Evolutionary conservation across 805 yeast species (phyloP).

Genomic region (Sungouiella blattae): DNA sequence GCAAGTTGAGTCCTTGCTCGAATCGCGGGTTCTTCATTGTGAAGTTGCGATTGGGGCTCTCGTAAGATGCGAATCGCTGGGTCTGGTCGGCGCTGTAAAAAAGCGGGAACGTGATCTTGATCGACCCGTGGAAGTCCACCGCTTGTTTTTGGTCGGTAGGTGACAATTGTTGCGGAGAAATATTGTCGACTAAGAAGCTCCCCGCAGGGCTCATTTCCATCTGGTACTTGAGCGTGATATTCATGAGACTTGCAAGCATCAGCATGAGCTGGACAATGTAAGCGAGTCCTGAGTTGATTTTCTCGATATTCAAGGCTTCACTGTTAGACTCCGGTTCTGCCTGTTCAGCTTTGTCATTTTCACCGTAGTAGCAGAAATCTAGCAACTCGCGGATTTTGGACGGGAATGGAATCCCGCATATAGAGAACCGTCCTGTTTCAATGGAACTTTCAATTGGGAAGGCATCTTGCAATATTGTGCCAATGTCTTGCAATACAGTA

Average conservation of each 20-base stretch:
- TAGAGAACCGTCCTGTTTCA: slow-evolving; percentile 22
- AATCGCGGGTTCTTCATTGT: slow-evolving; percentile 21
- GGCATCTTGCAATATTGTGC: slow-evolving; percentile 19
- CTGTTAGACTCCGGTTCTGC: neutral
- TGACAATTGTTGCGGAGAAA: slow-evolving; percentile 6
- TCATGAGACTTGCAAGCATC: slow-evolving; percentile 23
- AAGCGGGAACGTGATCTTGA: slow-evolving; percentile 23
- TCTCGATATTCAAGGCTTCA: slow-evolving; percentile 1
- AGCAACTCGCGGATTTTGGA: slow-evolving; percentile 26
- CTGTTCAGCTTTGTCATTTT: neutral
- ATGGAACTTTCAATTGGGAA: slow-evolving; percentile 23
- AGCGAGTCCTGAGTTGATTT: slow-evolving; percentile 31
- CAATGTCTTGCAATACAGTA: slow-evolving; percentile 10
- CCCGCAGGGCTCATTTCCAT: slow-evolving; percentile 22
- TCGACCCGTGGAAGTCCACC: slow-evolving; percentile 4
- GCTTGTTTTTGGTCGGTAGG: slow-evolving; percentile 3
- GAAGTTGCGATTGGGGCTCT: slow-evolving; percentile 3
- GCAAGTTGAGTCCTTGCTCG: slow-evolving; percentile 30
- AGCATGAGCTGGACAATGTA: slow-evolving; percentile 28
- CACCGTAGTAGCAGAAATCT: slow-evolving; percentile 26
- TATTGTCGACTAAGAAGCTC: slow-evolving; percentile 21
- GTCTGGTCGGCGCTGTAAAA: slow-evolving; percentile 22
- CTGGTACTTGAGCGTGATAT: slow-evolving; percentile 24
- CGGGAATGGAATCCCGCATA: slow-evolving; percentile 37
- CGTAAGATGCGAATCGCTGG: slow-evolving; percentile 13